Base-by-base conservation (phyloP, 768 basidiomycete species). In the Rhizopogon vulgaris region DNA sequence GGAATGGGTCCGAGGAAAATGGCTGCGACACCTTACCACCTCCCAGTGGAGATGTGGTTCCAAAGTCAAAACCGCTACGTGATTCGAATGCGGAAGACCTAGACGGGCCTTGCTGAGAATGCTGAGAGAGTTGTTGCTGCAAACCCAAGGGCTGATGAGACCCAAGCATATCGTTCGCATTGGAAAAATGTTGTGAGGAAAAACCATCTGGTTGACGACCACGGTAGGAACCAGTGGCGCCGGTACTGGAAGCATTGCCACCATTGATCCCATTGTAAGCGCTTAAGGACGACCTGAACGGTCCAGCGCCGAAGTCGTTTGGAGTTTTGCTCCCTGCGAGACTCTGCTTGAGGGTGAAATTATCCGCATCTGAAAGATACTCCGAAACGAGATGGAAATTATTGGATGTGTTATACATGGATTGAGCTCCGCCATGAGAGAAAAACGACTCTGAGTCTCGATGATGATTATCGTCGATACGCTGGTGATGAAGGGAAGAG, bases 351-450 rank as follows among this genome's bases (percentile, higher is more conserved):
- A 68, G 52, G 25, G 67, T 63, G 30, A 62, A 61, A 59, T 59
- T 61, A 32, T 70, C 58, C 25, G 71, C 53, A 56, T 72, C 64
- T 43, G 67, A 56, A 37, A 64, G 53, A 54, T 64, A 72, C 49
- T 74, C 73, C 30, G 71, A 52, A 39, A 64, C 51, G 50, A 63
- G 53, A 52, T 66, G 66, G 48, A 58, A 58, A 48, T 58, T 67
- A 47, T 58, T 71, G 60, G 52, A 59, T 63, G 62, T 76, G 62
- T 75, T 75, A 60, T 75, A 75, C 71, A 75, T 56, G 52, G 72
- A 59, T 12, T 68, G 73, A 49, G 55, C 56, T 51, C 62, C 69
- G 54, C 58, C 60, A 48, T 65, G 72, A 37, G 56, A 52, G 55
- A 64, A 73, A 38, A 59, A 51, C 17, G 68, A 58, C 49, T 68